Evolutionary conservation across 352 stramenopile species (phyloP).

Genomic region (Pythium vanterpoolii): DNA sequence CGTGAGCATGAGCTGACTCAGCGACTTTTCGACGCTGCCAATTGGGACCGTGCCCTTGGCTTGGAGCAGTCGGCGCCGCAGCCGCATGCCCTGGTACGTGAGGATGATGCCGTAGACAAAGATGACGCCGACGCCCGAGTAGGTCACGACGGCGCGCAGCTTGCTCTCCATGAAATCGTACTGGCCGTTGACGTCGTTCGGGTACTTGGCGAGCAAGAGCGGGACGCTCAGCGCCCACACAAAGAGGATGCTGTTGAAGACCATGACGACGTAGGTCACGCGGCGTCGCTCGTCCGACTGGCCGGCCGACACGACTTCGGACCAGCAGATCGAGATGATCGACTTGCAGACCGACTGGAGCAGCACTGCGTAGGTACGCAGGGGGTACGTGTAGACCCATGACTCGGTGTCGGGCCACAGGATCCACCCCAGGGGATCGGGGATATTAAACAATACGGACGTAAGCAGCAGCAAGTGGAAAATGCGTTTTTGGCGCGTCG

Average conservation of each 20-base stretch:
- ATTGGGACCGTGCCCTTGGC: slow-evolving; percentile 65
- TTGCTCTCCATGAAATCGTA: slow-evolving; percentile 60
- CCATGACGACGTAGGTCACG: slow-evolving; percentile 49
- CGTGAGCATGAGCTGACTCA: slow-evolving; percentile 79
- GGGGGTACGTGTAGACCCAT: slow-evolving; percentile 67
- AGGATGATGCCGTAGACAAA: slow-evolving; percentile 67
- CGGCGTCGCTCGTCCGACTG: slow-evolving; percentile 54
- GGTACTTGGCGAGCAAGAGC: slow-evolving; percentile 44
- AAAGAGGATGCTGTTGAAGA: slow-evolving; percentile 51
- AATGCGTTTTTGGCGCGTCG: slow-evolving; percentile 46
- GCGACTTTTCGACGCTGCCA: slow-evolving; percentile 70
- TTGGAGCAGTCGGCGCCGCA: slow-evolving; percentile 68
- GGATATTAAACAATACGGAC: slow-evolving; percentile 62
- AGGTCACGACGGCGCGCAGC: slow-evolving; percentile 51
- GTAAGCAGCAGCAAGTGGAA: slow-evolving; percentile 76
- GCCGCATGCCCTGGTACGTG: slow-evolving; percentile 65
- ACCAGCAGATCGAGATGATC: slow-evolving; percentile 78
- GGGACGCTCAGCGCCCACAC: slow-evolving; percentile 61
- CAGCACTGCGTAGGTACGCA: slow-evolving; percentile 62
- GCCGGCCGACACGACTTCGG: slow-evolving; percentile 73
- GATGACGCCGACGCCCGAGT: slow-evolving; percentile 53
- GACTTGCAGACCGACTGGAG: slow-evolving; percentile 79
- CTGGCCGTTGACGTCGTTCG: slow-evolving; percentile 57
- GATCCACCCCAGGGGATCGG: slow-evolving; percentile 57
- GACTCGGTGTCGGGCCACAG: slow-evolving; percentile 50